Percentiles rank a stretch among this genome's conserved stretches.
Conservation (phyloP, 108 stramenopile genomes). For the Skeletonema potamos region DNA sequence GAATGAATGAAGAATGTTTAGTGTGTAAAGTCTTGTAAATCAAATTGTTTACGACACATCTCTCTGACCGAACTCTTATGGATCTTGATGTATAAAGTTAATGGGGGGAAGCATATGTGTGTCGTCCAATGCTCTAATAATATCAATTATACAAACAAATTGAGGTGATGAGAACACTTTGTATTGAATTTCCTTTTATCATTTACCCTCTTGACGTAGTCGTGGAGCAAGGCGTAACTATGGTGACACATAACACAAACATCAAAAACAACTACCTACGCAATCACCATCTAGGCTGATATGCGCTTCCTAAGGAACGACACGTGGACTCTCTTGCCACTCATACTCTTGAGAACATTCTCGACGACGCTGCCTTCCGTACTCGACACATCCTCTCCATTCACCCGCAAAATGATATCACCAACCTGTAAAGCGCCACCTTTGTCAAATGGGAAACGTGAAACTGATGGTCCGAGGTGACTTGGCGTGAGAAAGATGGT, state of each 20-base stretch:
- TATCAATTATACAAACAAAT: too few relatives aligned
- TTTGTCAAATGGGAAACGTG: background rate
- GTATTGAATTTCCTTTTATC: background rate
- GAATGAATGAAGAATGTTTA: background rate
- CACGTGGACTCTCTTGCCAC: conserved; percentile 9
- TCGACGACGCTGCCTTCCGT: conserved; percentile 3
- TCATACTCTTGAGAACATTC: conserved; percentile 3
- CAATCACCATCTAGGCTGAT: background rate
- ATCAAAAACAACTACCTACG: background rate
- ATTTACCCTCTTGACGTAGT: background rate
- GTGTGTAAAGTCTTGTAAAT: background rate
- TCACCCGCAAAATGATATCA: conserved; percentile 25
- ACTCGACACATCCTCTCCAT: conserved; percentile 25
- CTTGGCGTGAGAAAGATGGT: conserved; percentile 8
- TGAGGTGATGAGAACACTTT: background rate
- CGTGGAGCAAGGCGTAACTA: background rate
- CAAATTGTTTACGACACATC: background rate
- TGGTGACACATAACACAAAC: background rate
- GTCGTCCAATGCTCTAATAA: too few relatives aligned
- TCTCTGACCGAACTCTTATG: background rate
- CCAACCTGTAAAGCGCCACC: conserved; percentile 7
- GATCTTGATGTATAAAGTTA: background rate
- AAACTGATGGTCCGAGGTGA: conserved; percentile 10
- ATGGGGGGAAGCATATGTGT: too few relatives aligned
- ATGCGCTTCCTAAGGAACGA: conserved; percentile 23